Conservation (phyloP, 306 rosid genomes). For the Rosa lucieae region DNA sequence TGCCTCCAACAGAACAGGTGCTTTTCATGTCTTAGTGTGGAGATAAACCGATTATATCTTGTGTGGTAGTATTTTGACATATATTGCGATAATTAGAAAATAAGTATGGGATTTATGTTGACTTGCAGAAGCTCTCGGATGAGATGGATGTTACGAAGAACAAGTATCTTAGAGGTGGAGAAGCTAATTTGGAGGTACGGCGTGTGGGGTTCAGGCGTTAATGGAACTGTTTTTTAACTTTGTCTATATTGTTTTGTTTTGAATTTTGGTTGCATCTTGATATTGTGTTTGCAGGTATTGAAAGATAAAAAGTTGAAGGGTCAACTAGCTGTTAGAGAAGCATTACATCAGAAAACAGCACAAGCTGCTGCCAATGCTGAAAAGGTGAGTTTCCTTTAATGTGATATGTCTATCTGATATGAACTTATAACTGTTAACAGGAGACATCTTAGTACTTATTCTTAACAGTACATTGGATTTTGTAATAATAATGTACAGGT, state of each 20-base stretch:
- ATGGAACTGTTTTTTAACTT: not conserved
- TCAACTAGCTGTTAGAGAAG: conserved; percentile 63
- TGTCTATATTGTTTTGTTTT: not conserved
- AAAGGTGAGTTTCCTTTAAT: conserved; percentile 45
- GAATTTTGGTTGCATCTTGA: not conserved
- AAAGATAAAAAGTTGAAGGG: conserved; percentile 75
- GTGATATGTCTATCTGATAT: not conserved
- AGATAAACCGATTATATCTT: not conserved
- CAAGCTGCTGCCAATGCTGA: conserved; percentile 76
- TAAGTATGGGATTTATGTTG: not conserved
- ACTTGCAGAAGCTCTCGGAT: conserved; percentile 48
- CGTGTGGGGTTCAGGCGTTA: not conserved
- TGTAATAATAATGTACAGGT: too few species aligned
- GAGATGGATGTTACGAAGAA: conserved; percentile 55
- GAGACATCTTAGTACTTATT: not conserved
- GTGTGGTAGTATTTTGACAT: not conserved
- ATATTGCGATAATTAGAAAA: not conserved
- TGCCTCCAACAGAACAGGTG: conserved; percentile 24
- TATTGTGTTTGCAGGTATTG: conserved; percentile 46
- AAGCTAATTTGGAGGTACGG: conserved; percentile 64
- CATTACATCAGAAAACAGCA: conserved; percentile 61
- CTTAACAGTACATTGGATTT: not conserved
- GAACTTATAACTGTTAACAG: not conserved
- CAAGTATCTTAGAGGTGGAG: conserved; percentile 84
- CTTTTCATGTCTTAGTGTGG: not conserved